Evolutionary conservation across 192 early-diverging fungal genomes (phyloP).

Genomic region (Coemansia nantahalensis): DNA sequence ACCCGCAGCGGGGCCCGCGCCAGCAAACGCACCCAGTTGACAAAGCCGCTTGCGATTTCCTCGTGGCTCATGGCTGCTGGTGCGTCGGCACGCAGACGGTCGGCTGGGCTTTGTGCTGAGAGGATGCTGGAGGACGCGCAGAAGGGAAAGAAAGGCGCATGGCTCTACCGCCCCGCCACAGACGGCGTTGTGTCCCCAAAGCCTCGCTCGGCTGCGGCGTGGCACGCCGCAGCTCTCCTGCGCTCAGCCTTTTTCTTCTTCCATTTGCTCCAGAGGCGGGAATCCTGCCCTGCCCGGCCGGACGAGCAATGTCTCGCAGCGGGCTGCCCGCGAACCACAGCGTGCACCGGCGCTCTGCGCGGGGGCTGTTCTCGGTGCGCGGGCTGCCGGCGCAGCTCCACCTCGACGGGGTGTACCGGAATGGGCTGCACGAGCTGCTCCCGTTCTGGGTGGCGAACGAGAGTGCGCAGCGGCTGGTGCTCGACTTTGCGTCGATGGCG

Average conservation of each 20-base stretch:
- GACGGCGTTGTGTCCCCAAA: too few species aligned
- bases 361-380: slow-evolving; percentile 32
- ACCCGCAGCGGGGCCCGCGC: not conserved
- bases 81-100: not conserved
- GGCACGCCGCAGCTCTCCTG: too few species aligned
- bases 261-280: too few species aligned
- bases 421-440: slow-evolving; percentile 39
- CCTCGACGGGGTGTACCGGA: slow-evolving; percentile 44
- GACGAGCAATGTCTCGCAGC: not conserved
- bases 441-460: slow-evolving; percentile 47
- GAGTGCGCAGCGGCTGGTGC: slow-evolving; percentile 3
- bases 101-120: too few species aligned
- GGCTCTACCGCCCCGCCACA: too few species aligned
- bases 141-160: too few species aligned
- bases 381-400: slow-evolving; percentile 27
- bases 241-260: too few species aligned
- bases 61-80: slow-evolving; percentile 36
- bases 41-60: slow-evolving; percentile 48
- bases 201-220: too few species aligned
- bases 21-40: slow-evolving; percentile 42
- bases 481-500: slow-evolving; percentile 8
- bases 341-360: slow-evolving; percentile 10
- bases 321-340: slow-evolving; percentile 24
- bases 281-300: too few species aligned
- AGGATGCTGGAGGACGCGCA: too few species aligned